Evolutionary conservation across 345 rosid genomes (phyloP), one percentile per base, ranked within the genome.

Genomic region (Corchorus olitorius): DNA sequence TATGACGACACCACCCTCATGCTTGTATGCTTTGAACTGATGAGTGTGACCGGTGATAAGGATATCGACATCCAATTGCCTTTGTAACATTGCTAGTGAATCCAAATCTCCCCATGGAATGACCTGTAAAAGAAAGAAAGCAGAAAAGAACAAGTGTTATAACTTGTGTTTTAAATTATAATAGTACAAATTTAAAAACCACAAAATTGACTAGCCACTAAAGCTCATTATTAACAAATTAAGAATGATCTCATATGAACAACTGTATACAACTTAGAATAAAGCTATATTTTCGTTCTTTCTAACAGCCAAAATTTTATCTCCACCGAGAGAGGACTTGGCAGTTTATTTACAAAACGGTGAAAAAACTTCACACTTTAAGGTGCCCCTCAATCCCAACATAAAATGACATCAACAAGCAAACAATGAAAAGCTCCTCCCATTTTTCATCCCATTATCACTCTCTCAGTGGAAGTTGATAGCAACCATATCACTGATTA

Each of bases 101-200:
- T 95, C 99, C 66, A 95, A 81, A 85, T 95, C 98, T 53, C 99
- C 99, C 98, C 99, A 95, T 9, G 99, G 98, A 82, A 93, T 81
- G 54, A 95, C 98, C 98, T 93, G 81, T 53, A 27, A 53, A 70
- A 35, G 75, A 35, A 34, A 19, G 48, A 64, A 39, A 34, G 22
- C 9, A 39, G 37, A n/a, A 27, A 22, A 22, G 15, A 5, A 20
- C 1, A 35, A 0, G 2, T 27, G 27, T 65, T 43, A 65, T n/a
- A n/a, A 41, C 15, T 43, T 16, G 9, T 61, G 9, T 13, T 27
- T 27, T 27, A 27, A 27, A 27, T 27, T 60, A 39, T 17, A 16
- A 39, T 27, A 55, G 41, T 68, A 48, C 19, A 15, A 39, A 10
- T 52, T 14, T 34, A 15, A 8, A 14, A 16, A 34, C 20, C 9